A percentile compares a stretch with the other conserved stretches of the same genome.
These are phyloP conservation scores for Sugiyamaella pinicola DNA, from an alignment of 1,139 yeast genomes.

Conservation along the genomic window DNA sequence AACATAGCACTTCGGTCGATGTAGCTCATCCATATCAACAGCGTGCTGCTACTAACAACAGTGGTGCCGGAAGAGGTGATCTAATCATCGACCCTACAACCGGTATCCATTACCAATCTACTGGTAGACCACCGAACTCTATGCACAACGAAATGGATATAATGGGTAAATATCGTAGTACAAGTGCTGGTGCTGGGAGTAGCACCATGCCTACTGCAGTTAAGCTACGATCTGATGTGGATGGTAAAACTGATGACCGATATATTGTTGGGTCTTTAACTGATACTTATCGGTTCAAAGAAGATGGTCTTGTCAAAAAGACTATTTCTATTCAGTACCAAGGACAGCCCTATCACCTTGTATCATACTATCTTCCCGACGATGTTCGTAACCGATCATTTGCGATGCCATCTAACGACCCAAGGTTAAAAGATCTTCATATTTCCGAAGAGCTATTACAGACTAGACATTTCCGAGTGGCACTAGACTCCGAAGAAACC, in stretches of 20 bases:
- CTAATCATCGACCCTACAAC: slow-evolving; percentile 9
- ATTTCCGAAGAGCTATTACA: slow-evolving; percentile 63
- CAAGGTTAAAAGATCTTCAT: slow-evolving; percentile 52
- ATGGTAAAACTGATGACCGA: slow-evolving; percentile 30
- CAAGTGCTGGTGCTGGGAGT: background rate
- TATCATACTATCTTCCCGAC: slow-evolving; percentile 73
- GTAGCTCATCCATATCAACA: slow-evolving; percentile 5
- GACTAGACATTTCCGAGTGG: slow-evolving; percentile 56
- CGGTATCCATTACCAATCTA: slow-evolving; percentile 11
- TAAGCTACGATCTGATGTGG: slow-evolving; percentile 3
- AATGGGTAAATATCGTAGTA: background rate
- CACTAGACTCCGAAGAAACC: slow-evolving; percentile 39
- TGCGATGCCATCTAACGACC: slow-evolving; percentile 58
- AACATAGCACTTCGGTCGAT: slow-evolving; percentile 9
- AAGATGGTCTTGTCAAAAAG: slow-evolving; percentile 78
- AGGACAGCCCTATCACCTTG: slow-evolving; percentile 58
- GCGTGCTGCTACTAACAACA: background rate
- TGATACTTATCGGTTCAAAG: slow-evolving; percentile 67
- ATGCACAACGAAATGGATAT: slow-evolving; percentile 5
- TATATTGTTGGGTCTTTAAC: slow-evolving; percentile 58
- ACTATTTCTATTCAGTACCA: slow-evolving; percentile 64
- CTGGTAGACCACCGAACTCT: slow-evolving; percentile 13
- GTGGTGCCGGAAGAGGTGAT: slow-evolving; percentile 9
- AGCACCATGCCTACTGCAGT: background rate
- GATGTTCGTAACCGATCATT: slow-evolving; percentile 67